Evolutionary conservation across 2,329 filamentous ascomycete genomes (phyloP).

Genomic region (Calcarisporium arbuscula): DNA sequence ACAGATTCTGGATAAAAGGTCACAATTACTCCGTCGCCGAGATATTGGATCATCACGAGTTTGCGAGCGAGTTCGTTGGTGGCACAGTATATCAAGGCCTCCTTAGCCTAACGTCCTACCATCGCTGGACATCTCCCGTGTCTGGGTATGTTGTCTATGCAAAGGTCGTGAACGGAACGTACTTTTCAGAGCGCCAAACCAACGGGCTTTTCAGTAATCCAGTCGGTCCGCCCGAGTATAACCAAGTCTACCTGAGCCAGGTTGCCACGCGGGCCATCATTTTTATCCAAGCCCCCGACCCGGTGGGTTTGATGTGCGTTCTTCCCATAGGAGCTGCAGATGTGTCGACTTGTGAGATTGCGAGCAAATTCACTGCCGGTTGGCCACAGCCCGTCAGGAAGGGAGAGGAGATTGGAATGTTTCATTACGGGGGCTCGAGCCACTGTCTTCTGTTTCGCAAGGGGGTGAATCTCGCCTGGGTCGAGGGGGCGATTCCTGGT

Average conservation of each 20-base stretch:
- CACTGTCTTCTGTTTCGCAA: conserved; percentile 58
- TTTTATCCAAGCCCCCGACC: conserved; percentile 60
- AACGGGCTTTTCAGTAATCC: conserved; percentile 9
- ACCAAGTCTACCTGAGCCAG: conserved; percentile 56
- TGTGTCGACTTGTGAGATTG: conserved; percentile 57
- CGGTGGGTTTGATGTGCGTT: conserved; percentile 60
- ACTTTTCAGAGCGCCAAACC: conserved; percentile 46
- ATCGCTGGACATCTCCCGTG: conserved; percentile 62
- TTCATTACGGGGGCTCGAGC: conserved; percentile 64
- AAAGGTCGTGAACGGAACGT: conserved; percentile 51
- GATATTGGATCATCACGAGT: conserved; percentile 48
- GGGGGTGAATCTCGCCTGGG: conserved; percentile 33
- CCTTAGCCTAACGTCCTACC: conserved; percentile 56
- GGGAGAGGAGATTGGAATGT: conserved; percentile 66
- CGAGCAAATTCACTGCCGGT: conserved; percentile 11
- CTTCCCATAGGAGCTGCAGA: conserved; percentile 68
- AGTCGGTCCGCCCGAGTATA: conserved; percentile 18
- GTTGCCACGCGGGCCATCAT: conserved; percentile 60
- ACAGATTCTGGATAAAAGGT: conserved; percentile 60
- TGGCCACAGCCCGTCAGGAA: conserved; percentile 30
- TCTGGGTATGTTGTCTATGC: conserved; percentile 48
- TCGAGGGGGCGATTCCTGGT: conserved; percentile 10
- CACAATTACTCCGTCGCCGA: conserved; percentile 56
- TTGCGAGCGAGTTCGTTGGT: conserved; percentile 45
- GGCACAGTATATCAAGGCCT: conserved; percentile 64